phyloP scores from a whole-genome alignment of 2,329 filamentous ascomycete species.

The Lasiodiplodia sp. region DNA sequence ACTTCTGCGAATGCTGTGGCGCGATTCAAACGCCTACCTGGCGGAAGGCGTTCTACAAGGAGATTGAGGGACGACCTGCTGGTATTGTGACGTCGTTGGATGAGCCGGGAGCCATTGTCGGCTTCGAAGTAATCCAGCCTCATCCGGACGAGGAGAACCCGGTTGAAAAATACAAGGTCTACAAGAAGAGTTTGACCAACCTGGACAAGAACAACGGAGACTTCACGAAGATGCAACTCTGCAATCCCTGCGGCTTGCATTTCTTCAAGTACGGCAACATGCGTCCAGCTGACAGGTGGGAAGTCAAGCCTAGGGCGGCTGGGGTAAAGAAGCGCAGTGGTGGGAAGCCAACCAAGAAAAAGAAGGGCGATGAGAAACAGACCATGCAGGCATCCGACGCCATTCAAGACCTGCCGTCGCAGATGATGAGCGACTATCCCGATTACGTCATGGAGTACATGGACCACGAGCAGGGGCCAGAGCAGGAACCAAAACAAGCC shows the following conservation, averaged over 20 bases:
- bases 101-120: constrained; percentile 70
- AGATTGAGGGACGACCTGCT: constrained; percentile 72
- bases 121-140: constrained; percentile 42
- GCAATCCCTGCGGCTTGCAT: constrained; percentile 97
- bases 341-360: constrained; percentile 44
- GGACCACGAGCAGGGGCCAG: constrained; percentile 3
- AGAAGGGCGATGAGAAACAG: constrained; percentile 32
- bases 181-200: constrained; percentile 75
- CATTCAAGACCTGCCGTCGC: constrained; percentile 12
- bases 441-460: constrained; percentile 23
- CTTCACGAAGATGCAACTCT: constrained; percentile 79
- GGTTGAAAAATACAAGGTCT: constrained; percentile 72
- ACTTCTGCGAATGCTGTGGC: constrained; percentile 91
- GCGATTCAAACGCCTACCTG: constrained; percentile 96
- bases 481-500: not conserved
- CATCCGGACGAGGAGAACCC: constrained; percentile 62
- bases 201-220: constrained; percentile 66
- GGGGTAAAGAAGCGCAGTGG: constrained; percentile 52
- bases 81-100: constrained; percentile 74
- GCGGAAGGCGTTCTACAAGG: constrained; percentile 75
- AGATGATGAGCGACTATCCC: constrained; percentile 19
- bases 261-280: constrained; percentile 86
- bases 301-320: constrained; percentile 51
- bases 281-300: constrained; percentile 85
- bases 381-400: constrained; percentile 12